Percentiles rank a stretch among this genome's conserved stretches.
These are phyloP conservation scores for Fusarium subglutinans DNA, from an alignment of 2,329 filamentous ascomycete species.

Conservation along the genomic window DNA sequence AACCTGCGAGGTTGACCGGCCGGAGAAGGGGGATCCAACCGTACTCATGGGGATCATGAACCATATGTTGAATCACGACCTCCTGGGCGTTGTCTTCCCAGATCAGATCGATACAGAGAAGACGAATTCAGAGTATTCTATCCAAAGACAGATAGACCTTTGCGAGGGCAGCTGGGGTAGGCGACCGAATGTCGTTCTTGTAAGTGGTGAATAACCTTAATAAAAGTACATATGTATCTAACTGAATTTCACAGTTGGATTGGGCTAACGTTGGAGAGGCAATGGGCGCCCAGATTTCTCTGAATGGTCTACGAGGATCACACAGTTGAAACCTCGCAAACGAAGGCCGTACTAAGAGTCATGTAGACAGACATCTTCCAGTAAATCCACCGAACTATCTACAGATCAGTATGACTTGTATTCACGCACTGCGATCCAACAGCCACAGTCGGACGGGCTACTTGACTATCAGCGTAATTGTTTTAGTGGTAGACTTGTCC, in stretches of 20 bases:
- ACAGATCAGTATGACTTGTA: not conserved
- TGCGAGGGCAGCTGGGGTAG: slow-evolving; percentile 34
- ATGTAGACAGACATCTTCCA: not conserved
- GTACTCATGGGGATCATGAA: slow-evolving; percentile 44
- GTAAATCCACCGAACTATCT: not conserved
- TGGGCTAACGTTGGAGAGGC: slow-evolving; percentile 54
- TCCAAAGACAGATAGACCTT: slow-evolving; percentile 40
- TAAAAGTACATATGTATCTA: not conserved
- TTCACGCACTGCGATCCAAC: not conserved
- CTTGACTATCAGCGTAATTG: slow-evolving; percentile 12
- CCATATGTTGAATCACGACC: slow-evolving; percentile 44
- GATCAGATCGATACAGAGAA: slow-evolving; percentile 41
- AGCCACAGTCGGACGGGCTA: not conserved
- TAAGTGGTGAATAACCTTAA: slow-evolving; percentile 24
- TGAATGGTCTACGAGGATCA: slow-evolving; percentile 48
- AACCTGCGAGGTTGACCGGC: slow-evolving; percentile 73
- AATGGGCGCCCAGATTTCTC: slow-evolving; percentile 48
- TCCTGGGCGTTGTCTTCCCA: slow-evolving; percentile 46
- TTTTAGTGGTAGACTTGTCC: slow-evolving; percentile 32
- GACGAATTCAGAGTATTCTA: slow-evolving; percentile 49
- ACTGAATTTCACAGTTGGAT: slow-evolving; percentile 49
- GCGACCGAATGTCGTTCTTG: slow-evolving; percentile 43
- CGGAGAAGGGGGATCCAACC: slow-evolving; percentile 47
- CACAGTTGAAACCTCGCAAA: not conserved
- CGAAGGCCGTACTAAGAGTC: not conserved